These are phyloP conservation scores for Russula foetens DNA, from an alignment of 768 basidiomycete species.

Conservation along the genomic window DNA sequence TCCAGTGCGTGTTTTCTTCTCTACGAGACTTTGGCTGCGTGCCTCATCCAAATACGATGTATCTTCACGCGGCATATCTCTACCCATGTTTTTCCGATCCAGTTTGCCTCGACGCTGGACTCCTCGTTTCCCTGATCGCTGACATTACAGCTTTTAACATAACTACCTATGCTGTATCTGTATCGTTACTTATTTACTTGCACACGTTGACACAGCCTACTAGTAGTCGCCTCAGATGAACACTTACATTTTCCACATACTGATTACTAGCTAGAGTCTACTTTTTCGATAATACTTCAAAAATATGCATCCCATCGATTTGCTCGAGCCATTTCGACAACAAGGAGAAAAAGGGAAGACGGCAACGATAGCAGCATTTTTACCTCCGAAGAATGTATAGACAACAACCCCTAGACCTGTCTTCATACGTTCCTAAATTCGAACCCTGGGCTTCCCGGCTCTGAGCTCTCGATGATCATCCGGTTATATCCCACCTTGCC, in stretches of 20 bases:
- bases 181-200: too few relatives aligned
- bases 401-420: background rate
- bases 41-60: too few relatives aligned
- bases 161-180: too few relatives aligned
- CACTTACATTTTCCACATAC: background rate
- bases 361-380: background rate
- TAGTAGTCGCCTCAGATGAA: background rate
- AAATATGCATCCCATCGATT: background rate
- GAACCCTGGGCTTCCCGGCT: conserved; percentile 81
- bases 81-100: too few relatives aligned
- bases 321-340: background rate
- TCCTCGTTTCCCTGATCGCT: too few relatives aligned
- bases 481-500: conserved; percentile 49
- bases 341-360: background rate
- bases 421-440: conserved; percentile 75
- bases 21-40: too few relatives aligned
- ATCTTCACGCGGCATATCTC: too few relatives aligned
- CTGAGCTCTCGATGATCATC: conserved; percentile 71
- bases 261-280: background rate
- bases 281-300: too few relatives aligned
- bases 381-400: background rate
- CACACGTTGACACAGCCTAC: too few relatives aligned
- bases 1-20: too few relatives aligned
- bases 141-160: too few relatives aligned
- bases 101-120: too few relatives aligned